Conservation (phyloP, 2,329 filamentous ascomycete species). For the Graphiopsis chlorocephala region DNA sequence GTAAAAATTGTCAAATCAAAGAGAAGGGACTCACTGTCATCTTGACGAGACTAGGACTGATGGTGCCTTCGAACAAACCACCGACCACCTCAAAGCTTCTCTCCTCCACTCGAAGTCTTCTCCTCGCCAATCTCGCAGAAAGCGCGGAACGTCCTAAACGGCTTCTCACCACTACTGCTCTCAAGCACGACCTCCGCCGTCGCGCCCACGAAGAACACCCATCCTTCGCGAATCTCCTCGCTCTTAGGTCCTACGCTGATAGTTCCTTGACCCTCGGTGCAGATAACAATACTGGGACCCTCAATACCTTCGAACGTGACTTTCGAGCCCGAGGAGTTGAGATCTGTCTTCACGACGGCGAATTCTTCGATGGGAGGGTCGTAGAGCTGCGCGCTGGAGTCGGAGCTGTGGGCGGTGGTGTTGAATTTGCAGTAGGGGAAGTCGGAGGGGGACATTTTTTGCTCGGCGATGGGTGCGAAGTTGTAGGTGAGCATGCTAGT, state of each 20-base stretch:
- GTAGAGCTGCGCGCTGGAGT: constrained; percentile 72
- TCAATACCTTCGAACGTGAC: constrained; percentile 83
- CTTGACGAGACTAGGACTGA: neutral
- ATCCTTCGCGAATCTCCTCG: constrained; percentile 59
- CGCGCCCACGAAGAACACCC: constrained; percentile 68
- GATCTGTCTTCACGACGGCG: constrained; percentile 75
- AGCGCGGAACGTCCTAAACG: constrained; percentile 86
- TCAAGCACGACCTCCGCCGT: constrained; percentile 81
- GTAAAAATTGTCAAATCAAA: neutral
- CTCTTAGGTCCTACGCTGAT: constrained; percentile 82
- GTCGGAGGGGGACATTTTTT: constrained; percentile 84
- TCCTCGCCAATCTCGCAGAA: constrained; percentile 76
- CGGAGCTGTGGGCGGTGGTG: constrained; percentile 73
- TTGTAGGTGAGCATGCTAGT: constrained; percentile 92
- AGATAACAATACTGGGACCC: constrained; percentile 90
- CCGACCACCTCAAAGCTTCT: neutral
- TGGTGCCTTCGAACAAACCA: neutral
- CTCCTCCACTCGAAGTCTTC: constrained; percentile 19
- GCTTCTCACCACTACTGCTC: constrained; percentile 58
- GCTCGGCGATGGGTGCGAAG: constrained; percentile 89
- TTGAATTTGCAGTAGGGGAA: constrained; percentile 86
- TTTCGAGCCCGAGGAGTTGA: constrained; percentile 70
- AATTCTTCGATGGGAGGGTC: constrained; percentile 98
- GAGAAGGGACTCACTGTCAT: neutral
- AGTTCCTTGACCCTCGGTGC: constrained; percentile 76